Conservation (phyloP, 2,329 filamentous ascomycete species). For the Phialophora chinensis region DNA sequence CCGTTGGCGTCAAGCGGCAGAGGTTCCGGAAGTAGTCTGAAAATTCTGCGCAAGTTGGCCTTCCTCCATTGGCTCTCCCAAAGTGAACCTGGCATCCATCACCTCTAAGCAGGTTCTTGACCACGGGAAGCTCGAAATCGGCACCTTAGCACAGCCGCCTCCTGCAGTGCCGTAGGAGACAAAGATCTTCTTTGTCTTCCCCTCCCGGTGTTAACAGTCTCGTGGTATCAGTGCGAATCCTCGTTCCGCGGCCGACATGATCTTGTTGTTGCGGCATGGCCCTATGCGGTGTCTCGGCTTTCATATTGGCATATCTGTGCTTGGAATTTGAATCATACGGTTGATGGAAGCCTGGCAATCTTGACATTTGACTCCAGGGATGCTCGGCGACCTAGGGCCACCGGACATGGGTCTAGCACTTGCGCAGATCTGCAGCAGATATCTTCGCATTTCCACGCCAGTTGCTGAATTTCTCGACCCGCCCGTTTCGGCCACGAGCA, state of each 20-base stretch:
- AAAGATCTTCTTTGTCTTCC: neutral
- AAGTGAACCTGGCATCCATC: neutral
- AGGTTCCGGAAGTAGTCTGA: neutral
- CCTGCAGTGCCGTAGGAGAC: neutral
- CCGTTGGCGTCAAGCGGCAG: neutral
- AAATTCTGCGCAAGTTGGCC: neutral
- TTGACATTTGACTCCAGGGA: neutral
- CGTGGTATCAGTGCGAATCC: neutral
- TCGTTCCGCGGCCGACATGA: neutral
- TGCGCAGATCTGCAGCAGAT: neutral
- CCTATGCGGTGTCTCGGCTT: neutral
- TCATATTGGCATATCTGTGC: neutral
- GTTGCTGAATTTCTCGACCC: neutral
- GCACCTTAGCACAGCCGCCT: neutral
- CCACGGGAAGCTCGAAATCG: neutral
- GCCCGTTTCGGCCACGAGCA: neutral
- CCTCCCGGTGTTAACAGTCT: neutral
- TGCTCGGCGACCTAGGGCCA: neutral
- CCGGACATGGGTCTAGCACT: neutral
- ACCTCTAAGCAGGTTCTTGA: neutral
- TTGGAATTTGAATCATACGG: conserved; percentile 1
- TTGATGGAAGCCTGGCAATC: neutral
- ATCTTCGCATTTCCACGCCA: neutral
- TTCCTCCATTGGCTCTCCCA: neutral
- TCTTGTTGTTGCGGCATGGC: neutral